Conservation (phyloP, 169 alveolate genomes). For the Amoebophrya sp. region DNA sequence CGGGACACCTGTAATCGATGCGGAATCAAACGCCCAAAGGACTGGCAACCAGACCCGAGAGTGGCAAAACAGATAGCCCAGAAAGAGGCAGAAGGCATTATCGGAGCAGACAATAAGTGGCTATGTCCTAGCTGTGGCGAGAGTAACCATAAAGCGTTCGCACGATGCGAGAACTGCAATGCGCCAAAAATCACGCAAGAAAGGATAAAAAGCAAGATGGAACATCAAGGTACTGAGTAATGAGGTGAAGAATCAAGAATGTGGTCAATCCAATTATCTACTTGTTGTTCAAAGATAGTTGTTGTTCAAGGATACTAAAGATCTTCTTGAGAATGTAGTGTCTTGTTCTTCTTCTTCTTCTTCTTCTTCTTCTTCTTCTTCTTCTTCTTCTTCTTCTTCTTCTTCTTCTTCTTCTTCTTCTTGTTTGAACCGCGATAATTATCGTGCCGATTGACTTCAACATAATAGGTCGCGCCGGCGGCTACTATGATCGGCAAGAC, state of each 20-base stretch:
- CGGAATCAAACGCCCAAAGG: neutral
- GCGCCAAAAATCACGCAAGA: neutral
- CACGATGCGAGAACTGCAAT: neutral
- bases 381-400: too few species aligned
- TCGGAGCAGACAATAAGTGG: neutral
- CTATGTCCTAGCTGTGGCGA: neutral
- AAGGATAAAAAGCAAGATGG: neutral
- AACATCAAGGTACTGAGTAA: neutral
- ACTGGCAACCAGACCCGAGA: neutral
- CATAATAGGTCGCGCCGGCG: slow-evolving; percentile 12
- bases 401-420: too few species aligned
- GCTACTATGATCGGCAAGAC: neutral
- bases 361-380: too few species aligned
- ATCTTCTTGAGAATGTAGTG: neutral
- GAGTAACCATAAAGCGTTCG: neutral
- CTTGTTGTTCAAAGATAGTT: neutral
- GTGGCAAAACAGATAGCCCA: neutral
- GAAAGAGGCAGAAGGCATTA: neutral
- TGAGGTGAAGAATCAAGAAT: too few species aligned
- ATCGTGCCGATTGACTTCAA: too few species aligned
- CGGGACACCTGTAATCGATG: slow-evolving; percentile 22
- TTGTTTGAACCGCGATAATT: too few species aligned
- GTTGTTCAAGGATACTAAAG: neutral
- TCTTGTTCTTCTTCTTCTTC: neutral
- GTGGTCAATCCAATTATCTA: neutral